These are phyloP conservation scores for Anethum foeniculum DNA, from an alignment of 140 eudicot species.

Conservation along the genomic window DNA sequence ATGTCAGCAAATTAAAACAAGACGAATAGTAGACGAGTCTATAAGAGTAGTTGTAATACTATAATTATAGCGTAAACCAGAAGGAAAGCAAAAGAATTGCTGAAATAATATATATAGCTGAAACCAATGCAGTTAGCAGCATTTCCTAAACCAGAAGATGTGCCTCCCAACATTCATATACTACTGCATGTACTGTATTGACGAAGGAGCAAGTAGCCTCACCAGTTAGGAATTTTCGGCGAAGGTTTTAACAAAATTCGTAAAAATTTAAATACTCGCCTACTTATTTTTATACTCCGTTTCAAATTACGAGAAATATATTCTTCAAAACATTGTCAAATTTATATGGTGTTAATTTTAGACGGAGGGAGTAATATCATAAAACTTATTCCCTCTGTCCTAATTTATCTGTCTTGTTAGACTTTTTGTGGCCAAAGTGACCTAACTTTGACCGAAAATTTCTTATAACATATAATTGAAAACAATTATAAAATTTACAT, in stretches of 20 bases:
- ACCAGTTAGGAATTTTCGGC: background rate
- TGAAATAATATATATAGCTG: background rate
- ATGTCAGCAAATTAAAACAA: background rate
- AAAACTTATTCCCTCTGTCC: too few relatives aligned
- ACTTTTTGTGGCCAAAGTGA: too few relatives aligned
- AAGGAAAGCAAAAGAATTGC: background rate
- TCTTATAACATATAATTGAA: too few relatives aligned
- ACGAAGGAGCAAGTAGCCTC: background rate
- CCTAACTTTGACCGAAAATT: too few relatives aligned
- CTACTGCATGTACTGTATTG: background rate
- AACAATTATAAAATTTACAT: too few relatives aligned
- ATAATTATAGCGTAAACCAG: background rate
- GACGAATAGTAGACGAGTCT: background rate
- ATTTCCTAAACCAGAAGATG: background rate
- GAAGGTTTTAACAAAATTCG: background rate
- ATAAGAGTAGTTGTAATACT: background rate
- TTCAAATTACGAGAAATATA: too few relatives aligned
- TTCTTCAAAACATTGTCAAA: too few relatives aligned
- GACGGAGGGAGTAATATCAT: too few relatives aligned
- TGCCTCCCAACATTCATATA: background rate
- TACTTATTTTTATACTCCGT: too few relatives aligned
- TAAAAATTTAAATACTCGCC: background rate
- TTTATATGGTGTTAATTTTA: too few relatives aligned
- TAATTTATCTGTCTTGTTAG: too few relatives aligned
- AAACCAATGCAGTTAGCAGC: slow-evolving; percentile 7